Base-by-base conservation (phyloP, 441 rosid genomes). In the Breynia disticha region DNA sequence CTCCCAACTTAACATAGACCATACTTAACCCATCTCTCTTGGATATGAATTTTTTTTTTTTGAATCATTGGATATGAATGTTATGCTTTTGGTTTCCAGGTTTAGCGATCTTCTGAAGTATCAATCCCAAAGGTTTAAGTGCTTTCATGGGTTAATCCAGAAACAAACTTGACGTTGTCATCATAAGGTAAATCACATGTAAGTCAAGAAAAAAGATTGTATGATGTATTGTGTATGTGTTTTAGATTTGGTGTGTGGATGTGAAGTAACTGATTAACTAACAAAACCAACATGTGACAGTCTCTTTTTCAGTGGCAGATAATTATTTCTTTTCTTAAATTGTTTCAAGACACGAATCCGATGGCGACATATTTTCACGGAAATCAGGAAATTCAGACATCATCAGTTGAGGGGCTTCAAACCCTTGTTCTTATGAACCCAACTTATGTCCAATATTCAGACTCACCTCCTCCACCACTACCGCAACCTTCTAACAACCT, bases 381-480 rank as follows among this genome's bases (percentile, higher is more conserved):
- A 44, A 82, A 84, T 64, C 83, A 90, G 1, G 95, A 90, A 24
- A 71, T 82, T 45, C 88, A 86, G 39, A 77, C 77, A 19, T 56
- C 65, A 1, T 44, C 58, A 11, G 54, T 67, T 8, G 94, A 86
- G 59, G 96, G 89, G 14, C 73, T 91, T 7, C 98, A 91, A 58
- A 91, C 98, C 65, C 90, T 91, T 41, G 77, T 87, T 17, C 87
- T 91, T 59, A 91, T 91, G 96, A 91, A 91, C 78, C 96, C 98
- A 20, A 67, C 81, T 20, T 91, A 91, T 63, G 89, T 82, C 66
- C 96, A 81, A 35, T 86, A 81, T 68, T 72, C 95, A 22, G 79
- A 77, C 62, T 56, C 70, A 38, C 67, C 68, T 42, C 61, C 72
- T 8, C 67, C 67, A 15, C 70, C 70, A 11, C 57, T 67, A 15